Evolutionary conservation across 805 yeast genomes (phyloP), one percentile per base, ranked within the genome.

Genomic region (Tetrapisispora namnaoensis): DNA sequence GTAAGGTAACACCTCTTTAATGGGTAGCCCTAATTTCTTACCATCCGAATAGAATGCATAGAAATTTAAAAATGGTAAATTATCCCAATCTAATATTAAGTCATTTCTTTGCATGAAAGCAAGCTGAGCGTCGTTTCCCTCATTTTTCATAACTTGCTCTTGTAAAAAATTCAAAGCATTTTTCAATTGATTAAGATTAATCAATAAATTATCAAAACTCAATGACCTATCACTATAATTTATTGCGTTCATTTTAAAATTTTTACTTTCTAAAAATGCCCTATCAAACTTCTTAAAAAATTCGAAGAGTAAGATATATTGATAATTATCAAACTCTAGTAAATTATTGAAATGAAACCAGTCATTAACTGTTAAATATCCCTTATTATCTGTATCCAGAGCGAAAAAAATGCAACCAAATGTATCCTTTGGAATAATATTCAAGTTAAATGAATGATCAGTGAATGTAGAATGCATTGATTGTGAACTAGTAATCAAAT

Each of bases 341-440:
- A 76, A 55, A 51, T 75, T 72, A 57, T 85, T 80, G 62, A 91
- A 86, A 40, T 75, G 74, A 45, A 78, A 68, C 84, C 95, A 91
- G 62, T 91, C 96, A 24, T 71, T 64, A 45, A 80, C 70, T 27
- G 78, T 74, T 45, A 87, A 72, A 51, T 74, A 80, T 8, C 96
- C 97, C 55, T 79, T 78, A 49, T 74, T 71, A 37, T 75, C 72
- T 50, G 78, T 78, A 68, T 91, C 98, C 16, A 95, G 87, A 27
- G 88, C 80, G 49, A 84, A 72, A 62, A 85, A 91, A 44, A 91
- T 79, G 51, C 90, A 74, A 6, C 84, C 85, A 63, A 79, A 79
- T 4, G 84, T 75, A 53, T 79, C 73, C 13, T 77, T 69, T 16
- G 80, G 74, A 46, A 81, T 73, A 55, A 73, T 73, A 53, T 75